Evolutionary conservation across 148 eudicot genomes (phyloP), one percentile per base, ranked within the genome.

Genomic region (Tetragonia tetragonoides): DNA sequence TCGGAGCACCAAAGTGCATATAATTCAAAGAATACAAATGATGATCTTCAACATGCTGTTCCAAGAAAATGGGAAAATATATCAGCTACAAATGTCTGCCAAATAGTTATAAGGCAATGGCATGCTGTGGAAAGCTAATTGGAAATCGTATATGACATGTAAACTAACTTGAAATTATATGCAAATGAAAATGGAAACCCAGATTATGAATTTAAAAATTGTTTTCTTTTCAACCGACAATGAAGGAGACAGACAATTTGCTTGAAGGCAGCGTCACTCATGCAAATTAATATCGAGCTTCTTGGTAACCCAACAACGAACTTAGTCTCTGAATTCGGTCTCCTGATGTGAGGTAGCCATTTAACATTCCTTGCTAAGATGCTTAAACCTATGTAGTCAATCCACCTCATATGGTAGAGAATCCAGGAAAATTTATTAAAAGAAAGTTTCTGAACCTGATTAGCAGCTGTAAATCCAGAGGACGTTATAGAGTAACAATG

Each of bases 1-100:
- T 96, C 47, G 98, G 93, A 85, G 97, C 93, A 82, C 99, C 99
- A 87, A 88, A 93, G 80, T 96, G 99, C 95, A 91, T 88, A 88
- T 88, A 96, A 88, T 96, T 96, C 84, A 93, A 67, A 60, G 99
- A 96, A 77, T 93, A 93, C 76, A 96, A 74, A 77, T 91, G 96
- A 79, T 96, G 99, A 85, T 96, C 99, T 88, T 96, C 99, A 53
- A 96, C 99, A 82, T 96, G 99, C 98, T 96, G 92, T 51, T 72
- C 72, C 7, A 78, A 73, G 67, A 74, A 40, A 76, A 39, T 67
- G 60, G 67, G 34, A 81, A 75, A 68, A 38, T 28, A 80, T 23
- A 78, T 68, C 46, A 81, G 72, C 14, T 10, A 62, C 37, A 42
- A 75, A 24, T 62, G 23, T 64, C 39, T 21, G 5, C 53, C n/a